Evolutionary conservation across 2,329 filamentous ascomycete species (phyloP).

Genomic region (Diatrype stigma): DNA sequence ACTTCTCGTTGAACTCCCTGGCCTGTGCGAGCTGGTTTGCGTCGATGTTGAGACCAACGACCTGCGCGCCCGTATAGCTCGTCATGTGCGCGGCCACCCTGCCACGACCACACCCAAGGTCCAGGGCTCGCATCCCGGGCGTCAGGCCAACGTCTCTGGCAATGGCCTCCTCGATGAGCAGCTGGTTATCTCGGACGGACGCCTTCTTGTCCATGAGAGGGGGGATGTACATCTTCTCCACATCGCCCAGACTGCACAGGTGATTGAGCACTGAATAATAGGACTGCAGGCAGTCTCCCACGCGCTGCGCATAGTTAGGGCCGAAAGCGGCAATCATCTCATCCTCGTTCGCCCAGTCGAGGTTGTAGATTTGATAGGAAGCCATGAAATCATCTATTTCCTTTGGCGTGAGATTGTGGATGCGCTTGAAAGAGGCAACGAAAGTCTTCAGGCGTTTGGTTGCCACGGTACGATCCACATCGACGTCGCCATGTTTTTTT

Average conservation of each 20-base stretch:
- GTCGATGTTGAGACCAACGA: conserved; percentile 52
- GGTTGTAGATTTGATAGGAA: conserved; percentile 52
- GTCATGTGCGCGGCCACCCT: conserved; percentile 52
- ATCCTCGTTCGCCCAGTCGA: conserved; percentile 49
- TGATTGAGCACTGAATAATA: conserved; percentile 54
- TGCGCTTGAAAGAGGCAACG: conserved; percentile 44
- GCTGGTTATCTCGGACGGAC: conserved; percentile 47
- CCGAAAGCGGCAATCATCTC: conserved; percentile 45
- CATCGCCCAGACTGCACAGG: conserved; percentile 49
- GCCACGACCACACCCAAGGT: conserved; percentile 50
- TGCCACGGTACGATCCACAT: conserved; percentile 40
- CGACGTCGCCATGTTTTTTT: conserved; percentile 11
- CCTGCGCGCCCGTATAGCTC: conserved; percentile 39
- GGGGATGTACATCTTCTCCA: conserved; percentile 57
- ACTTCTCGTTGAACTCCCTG: conserved; percentile 24
- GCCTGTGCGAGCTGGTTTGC: conserved; percentile 40
- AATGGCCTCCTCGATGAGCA: conserved; percentile 48
- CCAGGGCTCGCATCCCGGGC: conserved; percentile 42
- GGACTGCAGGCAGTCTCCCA: conserved; percentile 46
- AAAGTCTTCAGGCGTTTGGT: conserved; percentile 47
- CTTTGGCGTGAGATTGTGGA: conserved; percentile 43
- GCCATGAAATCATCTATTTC: conserved; percentile 53
- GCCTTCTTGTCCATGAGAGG: conserved; percentile 48
- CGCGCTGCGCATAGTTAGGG: conserved; percentile 43
- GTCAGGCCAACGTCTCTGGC: conserved; percentile 42